These are phyloP conservation scores for Carex scoparia DNA, from an alignment of 176 grass and related monocot species.

Conservation along the genomic window DNA sequence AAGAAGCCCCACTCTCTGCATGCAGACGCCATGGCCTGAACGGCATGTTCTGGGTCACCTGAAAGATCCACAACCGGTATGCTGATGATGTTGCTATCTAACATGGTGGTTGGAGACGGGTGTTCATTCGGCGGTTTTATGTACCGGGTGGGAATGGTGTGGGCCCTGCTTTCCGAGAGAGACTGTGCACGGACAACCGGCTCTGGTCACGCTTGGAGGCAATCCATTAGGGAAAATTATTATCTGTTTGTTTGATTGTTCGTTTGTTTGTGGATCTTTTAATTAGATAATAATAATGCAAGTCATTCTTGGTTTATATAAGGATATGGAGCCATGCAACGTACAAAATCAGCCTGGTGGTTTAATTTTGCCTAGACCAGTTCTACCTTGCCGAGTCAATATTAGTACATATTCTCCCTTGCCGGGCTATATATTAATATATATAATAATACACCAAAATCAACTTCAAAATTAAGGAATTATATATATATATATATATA, in stretches of 20 bases:
- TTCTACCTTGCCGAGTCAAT: neutral
- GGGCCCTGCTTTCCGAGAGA: conserved; percentile 47
- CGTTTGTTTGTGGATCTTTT: neutral
- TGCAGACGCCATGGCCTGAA: conserved; percentile 38
- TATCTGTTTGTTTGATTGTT: neutral
- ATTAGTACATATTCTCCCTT: neutral
- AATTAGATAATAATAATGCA: conserved; percentile 1
- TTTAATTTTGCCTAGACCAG: conserved; percentile 4
- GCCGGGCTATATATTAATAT: neutral
- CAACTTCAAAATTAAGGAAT: neutral
- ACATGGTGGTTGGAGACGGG: conserved; percentile 3
- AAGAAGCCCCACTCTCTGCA: conserved; percentile 79
- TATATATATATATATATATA: neutral
- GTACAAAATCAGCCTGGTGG: conserved; percentile 21
- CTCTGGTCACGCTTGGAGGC: conserved; percentile 68
- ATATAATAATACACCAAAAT: neutral
- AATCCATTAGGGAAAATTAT: conserved; percentile 48
- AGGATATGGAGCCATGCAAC: neutral
- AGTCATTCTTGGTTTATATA: conserved; percentile 20
- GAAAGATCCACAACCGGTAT: conserved; percentile 67
- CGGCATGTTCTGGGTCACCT: conserved; percentile 25
- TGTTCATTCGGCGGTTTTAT: conserved; percentile 52
- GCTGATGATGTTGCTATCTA: neutral
- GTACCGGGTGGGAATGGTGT: conserved; percentile 54
- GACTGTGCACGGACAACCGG: conserved; percentile 62